Base-by-base conservation (phyloP, 768 basidiomycete species). In the Suillus clintonianus region DNA sequence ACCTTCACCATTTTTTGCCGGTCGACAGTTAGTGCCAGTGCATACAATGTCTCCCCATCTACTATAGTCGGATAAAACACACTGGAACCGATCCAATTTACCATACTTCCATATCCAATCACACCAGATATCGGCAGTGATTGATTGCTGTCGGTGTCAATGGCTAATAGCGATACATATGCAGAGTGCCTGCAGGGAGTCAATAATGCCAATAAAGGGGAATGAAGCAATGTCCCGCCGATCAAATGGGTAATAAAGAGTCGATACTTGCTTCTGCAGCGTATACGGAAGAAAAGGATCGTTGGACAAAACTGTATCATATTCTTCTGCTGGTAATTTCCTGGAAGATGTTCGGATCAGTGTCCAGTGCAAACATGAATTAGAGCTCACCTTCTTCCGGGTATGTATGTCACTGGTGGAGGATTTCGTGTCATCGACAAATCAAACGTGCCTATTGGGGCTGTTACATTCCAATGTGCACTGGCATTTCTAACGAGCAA, bases 221-320 rank as follows among this genome's bases (percentile, higher is more conserved):
- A 50, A 30, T 30, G 14, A 11, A 37, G 14, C 19, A 32, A 19
- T 9, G 60, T 19, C 6, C 43, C n/a, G 51, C 60, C 34, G 15
- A 36, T 61, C 60, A 51, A 61, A 61, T 9, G 60, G 60, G 37
- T 61, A 61, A 30, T 50, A 61, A 19, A 61, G 41, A n/a, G 34
- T 51, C 30, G 60, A 61, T 14, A 9, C 30, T 50, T 61, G 30
- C 36, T 61, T 61, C 19, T 61, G 24, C 30, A 27, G 22, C 30
- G 60, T 61, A 39, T 61, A 61, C 27, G 60, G 60, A 50, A 61
- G 60, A 51, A 61, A 61, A 9, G 60, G 60, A 36, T 61, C 60
- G 19, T 51, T 61, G 10, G 27, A 24, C 14, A 61, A 19, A 30
- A 47, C 60, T n/a, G 60, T 50, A 30, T 51, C 60, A 27, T 24